Conservation (phyloP, 768 basidiomycete genomes). For the Rhodotorula taiwanensis region DNA sequence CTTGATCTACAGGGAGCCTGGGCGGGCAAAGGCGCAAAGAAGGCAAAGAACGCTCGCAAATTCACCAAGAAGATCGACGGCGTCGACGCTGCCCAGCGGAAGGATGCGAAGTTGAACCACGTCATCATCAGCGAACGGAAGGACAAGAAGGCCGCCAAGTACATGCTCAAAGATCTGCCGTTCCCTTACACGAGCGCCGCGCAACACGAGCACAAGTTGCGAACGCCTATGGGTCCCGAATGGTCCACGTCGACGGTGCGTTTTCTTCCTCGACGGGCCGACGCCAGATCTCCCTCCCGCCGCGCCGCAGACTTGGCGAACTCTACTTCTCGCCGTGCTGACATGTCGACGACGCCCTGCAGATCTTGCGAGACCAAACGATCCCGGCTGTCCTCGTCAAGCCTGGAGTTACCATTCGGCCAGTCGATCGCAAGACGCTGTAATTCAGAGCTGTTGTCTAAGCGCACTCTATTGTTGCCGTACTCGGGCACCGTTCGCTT, state of each 20-base stretch:
- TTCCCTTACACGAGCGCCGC: constrained; percentile 89
- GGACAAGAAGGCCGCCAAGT: constrained; percentile 88
- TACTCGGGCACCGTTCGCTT: no score
- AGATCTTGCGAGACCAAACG: constrained; percentile 36
- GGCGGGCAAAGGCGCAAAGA: constrained; percentile 67
- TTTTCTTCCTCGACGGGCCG: background rate
- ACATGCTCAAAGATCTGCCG: constrained; percentile 82
- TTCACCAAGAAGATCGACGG: constrained; percentile 77
- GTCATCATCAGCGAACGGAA: constrained; percentile 93
- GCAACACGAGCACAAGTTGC: constrained; percentile 81
- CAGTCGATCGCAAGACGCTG: constrained; percentile 26
- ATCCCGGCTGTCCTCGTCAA: constrained; percentile 37
- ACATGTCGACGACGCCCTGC: no score
- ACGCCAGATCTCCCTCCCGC: no score
- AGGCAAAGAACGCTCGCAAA: constrained; percentile 49
- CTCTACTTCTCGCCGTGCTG: no score
- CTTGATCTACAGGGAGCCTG: constrained; percentile 64
- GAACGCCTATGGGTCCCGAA: constrained; percentile 73
- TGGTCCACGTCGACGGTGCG: constrained; percentile 74
- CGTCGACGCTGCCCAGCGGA: constrained; percentile 67
- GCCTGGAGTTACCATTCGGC: constrained; percentile 38
- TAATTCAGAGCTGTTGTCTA: no score
- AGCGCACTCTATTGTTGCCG: no score
- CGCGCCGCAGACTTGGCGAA: no score
- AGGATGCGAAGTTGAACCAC: constrained; percentile 75